Evolutionary conservation across 164 flowering plant species (phyloP), one percentile per base, ranked within the genome.

Genomic region (Platanus orientalis): DNA sequence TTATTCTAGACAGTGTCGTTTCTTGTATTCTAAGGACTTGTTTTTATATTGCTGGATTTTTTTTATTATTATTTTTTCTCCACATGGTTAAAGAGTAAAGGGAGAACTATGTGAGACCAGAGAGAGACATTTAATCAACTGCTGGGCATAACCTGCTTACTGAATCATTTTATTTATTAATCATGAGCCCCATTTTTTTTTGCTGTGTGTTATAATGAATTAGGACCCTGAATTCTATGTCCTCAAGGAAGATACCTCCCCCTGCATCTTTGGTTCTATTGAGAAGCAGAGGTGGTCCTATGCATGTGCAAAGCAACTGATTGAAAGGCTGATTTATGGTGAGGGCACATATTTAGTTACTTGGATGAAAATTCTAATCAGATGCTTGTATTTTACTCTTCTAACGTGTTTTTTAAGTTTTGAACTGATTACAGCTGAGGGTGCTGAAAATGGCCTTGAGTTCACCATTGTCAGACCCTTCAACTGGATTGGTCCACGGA

Each of bases 281-380:
- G 81, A 80, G 78, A 80, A 78, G 59, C 81, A 80, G 42, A 75
- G 81, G 66, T 80, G 79, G 81, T 80, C 79, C 10, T 80, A 80
- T 66, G 83, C 83, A 7, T 77, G 83, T 68, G 81, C 81, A 34
- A 77, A 80, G 59, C 83, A 78, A 68, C 60, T 80, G 44, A 78
- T 80, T 48, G 84, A 80, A 47, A 75, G 81, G 66, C 70, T 76
- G 60, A 54, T 76, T 45, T 76, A 69, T 50, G 79, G 79, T 76
- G 58, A 6, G 67, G 62, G 60, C 17, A 5, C 32, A 30, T 13
- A 11, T 49, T 34, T 26, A n/a, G 58, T 58, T n/a, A 66, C 20
- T 6, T 47, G 24, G 3, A 25, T 16, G 24, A 14, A 48, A 29
- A 16, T 9, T 57, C 16, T 11, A n/a, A n/a, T n/a, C n/a, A n/a